Conservation (phyloP, 371 early-diverging fungal species). For the Rhizopus stolonifer region DNA sequence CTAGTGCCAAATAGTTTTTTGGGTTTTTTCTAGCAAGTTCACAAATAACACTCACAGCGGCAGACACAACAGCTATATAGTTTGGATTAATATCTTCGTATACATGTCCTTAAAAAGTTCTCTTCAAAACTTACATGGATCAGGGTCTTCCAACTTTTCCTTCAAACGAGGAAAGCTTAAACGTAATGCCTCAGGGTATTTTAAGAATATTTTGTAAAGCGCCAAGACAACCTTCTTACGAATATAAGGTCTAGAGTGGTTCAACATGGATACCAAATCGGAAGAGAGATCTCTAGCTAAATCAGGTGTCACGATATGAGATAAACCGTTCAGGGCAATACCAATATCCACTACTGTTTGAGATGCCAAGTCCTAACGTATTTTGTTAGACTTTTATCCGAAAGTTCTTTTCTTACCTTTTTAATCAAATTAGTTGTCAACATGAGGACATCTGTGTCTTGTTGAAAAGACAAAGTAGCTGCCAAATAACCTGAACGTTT, state of each 20-base stretch:
- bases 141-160: slow-evolving; percentile 89
- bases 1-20: slow-evolving; percentile 86
- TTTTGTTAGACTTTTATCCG: background rate
- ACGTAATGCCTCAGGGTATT: slow-evolving; percentile 86
- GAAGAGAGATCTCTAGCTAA: slow-evolving; percentile 88
- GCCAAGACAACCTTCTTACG: slow-evolving; percentile 89
- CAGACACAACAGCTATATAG: slow-evolving; percentile 79
- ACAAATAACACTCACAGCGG: slow-evolving; percentile 93
- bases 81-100: background rate
- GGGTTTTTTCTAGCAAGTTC: slow-evolving; percentile 93
- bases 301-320: slow-evolving; percentile 90
- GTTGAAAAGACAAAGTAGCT: slow-evolving; percentile 85
- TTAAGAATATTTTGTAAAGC: slow-evolving; percentile 85
- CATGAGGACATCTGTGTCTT: slow-evolving; percentile 96
- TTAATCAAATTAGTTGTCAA: slow-evolving; percentile 92
- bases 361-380: slow-evolving; percentile 78
- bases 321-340: slow-evolving; percentile 87
- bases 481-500: slow-evolving; percentile 93
- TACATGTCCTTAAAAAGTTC: background rate
- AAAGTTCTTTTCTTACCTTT: slow-evolving; percentile 63
- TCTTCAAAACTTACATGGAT: slow-evolving; percentile 66
- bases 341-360: slow-evolving; percentile 79
- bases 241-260: slow-evolving; percentile 89
- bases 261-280: slow-evolving; percentile 83
- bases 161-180: slow-evolving; percentile 86